Conservation (phyloP, 2,329 filamentous ascomycete genomes). For the Ceratocystis ficicola region DNA sequence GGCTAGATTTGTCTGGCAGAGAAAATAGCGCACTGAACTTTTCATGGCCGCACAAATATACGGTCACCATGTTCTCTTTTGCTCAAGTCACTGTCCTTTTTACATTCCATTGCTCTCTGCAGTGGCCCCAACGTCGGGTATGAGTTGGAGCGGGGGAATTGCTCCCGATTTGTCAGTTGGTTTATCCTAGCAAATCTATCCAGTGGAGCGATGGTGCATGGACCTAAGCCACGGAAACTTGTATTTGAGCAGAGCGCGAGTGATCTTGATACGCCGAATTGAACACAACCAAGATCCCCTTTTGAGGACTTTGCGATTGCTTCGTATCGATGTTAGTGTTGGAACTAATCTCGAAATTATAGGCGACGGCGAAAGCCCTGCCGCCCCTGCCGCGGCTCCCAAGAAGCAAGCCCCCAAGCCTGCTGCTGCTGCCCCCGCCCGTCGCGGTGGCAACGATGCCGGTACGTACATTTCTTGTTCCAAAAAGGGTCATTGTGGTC, state of each 20-base stretch:
- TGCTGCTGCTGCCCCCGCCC: constrained; percentile 47
- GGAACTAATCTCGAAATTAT: constrained; percentile 17
- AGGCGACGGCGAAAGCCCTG: constrained; percentile 21
- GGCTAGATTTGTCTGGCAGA: too few species aligned
- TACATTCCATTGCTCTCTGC: background rate
- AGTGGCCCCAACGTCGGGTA: background rate
- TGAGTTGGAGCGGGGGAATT: background rate
- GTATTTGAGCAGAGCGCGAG: too few species aligned
- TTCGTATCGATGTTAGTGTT: background rate
- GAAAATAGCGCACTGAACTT: too few species aligned
- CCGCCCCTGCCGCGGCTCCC: constrained; percentile 52
- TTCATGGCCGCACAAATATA: too few species aligned
- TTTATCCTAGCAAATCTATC: background rate
- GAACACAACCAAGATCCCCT: background rate
- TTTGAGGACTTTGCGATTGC: background rate
- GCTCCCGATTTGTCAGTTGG: background rate
- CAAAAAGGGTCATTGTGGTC: too few species aligned
- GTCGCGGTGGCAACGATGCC: constrained; percentile 64
- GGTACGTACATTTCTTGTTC: constrained; percentile 47
- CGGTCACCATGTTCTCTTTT: too few species aligned
- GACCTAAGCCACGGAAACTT: background rate
- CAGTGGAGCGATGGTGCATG: background rate
- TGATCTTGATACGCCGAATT: background rate
- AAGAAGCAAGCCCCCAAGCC: constrained; percentile 85
- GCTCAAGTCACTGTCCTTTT: background rate